Percentiles rank a stretch among this genome's conserved stretches.
These are phyloP conservation scores for Zygosaccharomyces rouxii DNA, from an alignment of 805 yeast genomes.

Conservation along the genomic window DNA sequence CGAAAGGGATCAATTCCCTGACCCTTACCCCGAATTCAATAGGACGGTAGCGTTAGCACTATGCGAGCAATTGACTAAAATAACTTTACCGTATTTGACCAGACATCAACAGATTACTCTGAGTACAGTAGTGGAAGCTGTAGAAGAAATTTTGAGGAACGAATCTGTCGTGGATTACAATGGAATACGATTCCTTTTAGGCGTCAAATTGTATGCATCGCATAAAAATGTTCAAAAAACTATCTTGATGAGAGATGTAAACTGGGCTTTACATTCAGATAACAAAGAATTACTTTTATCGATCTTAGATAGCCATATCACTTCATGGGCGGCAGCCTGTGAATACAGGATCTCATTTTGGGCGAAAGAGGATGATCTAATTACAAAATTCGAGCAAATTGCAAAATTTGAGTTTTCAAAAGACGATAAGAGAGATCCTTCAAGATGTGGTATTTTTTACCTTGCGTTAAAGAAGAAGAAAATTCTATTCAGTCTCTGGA, in stretches of 20 bases:
- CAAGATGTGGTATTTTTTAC: conserved; percentile 66
- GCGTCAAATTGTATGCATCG: conserved; percentile 60
- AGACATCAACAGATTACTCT: conserved; percentile 90
- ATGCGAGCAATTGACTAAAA: conserved; percentile 54
- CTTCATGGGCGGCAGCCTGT: conserved; percentile 55
- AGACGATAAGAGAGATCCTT: conserved; percentile 62
- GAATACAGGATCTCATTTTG: conserved; percentile 69
- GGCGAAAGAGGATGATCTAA: conserved; percentile 47
- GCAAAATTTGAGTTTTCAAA: conserved; percentile 69
- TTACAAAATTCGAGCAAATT: conserved; percentile 55
- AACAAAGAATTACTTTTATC: conserved; percentile 64
- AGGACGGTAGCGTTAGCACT: conserved; percentile 44
- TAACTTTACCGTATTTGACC: conserved; percentile 73
- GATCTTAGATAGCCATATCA: conserved; percentile 39
- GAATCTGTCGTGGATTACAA: conserved; percentile 39
- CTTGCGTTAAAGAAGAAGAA: conserved; percentile 75
- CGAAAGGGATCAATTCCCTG: conserved; percentile 30
- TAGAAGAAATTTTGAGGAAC: conserved; percentile 49
- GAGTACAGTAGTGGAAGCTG: conserved; percentile 61
- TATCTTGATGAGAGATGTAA: conserved; percentile 72
- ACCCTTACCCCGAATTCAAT: conserved; percentile 42
- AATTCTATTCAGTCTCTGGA: conserved; percentile 78
- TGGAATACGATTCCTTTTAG: conserved; percentile 68
- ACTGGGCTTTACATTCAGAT: conserved; percentile 84
- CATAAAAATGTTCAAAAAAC: conserved; percentile 47